phyloP scores from a whole-genome alignment of 1,284 basidiomycete genomes.

The Phylloporus gajari region DNA sequence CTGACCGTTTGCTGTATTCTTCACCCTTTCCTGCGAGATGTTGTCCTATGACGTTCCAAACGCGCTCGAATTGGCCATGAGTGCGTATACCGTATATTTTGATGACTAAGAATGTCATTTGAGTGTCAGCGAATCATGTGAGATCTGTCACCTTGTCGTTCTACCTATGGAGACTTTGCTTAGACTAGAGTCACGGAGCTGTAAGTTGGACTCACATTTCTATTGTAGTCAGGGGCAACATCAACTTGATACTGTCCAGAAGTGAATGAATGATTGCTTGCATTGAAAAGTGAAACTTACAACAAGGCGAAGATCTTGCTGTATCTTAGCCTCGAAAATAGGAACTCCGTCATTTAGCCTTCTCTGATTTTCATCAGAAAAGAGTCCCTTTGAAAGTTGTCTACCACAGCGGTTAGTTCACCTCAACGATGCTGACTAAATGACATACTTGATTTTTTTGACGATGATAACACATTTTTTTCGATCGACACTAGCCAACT shows the following conservation, averaged over 20 bases:
- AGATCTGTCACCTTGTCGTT: constrained; percentile 60
- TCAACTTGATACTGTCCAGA: too few relatives aligned
- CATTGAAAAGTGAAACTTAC: constrained; percentile 49
- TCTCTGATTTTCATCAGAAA: constrained; percentile 76
- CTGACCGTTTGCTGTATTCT: constrained; percentile 61
- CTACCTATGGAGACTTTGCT: constrained; percentile 48
- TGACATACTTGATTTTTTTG: neutral
- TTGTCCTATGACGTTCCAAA: constrained; percentile 67
- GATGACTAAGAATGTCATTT: constrained; percentile 51
- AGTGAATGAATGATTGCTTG: neutral
- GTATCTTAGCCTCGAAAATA: constrained; percentile 77
- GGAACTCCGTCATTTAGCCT: constrained; percentile 62
- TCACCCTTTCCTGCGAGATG: constrained; percentile 64
- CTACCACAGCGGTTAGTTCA: constrained; percentile 43
- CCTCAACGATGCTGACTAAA: too few relatives aligned
- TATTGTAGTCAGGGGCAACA: too few relatives aligned
- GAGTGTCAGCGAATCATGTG: neutral
- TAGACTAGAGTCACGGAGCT: neutral
- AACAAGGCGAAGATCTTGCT: constrained; percentile 66
- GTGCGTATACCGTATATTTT: constrained; percentile 72
- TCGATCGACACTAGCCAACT: neutral
- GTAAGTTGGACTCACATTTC: constrained; percentile 4
- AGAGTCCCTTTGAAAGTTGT: constrained; percentile 72
- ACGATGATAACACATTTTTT: neutral
- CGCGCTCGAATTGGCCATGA: constrained; percentile 65